Base-by-base conservation (phyloP, 2,329 filamentous ascomycete genomes). In the Xylariaceae sp. region DNA sequence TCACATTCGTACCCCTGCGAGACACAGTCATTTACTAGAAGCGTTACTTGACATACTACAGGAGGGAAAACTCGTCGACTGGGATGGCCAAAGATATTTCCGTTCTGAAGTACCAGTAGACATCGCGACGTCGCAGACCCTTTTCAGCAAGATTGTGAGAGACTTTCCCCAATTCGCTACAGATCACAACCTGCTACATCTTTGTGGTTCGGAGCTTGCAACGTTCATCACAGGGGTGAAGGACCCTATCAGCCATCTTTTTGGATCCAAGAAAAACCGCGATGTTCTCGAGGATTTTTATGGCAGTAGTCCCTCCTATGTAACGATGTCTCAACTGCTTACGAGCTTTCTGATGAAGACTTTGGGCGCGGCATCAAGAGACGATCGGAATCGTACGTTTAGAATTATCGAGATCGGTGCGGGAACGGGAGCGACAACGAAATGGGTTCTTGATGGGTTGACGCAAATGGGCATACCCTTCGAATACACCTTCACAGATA, bases 401-500 rank as follows among this genome's bases (percentile, higher is more conserved):
- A 8, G 37, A 2, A 62, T 62, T 7, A 23, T 62, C 2, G 61
- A 62, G 50, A 58, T 62, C 45, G 58, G 61, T 8, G 61, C 55
- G 4, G 61, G 61, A 7, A 60, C 58, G 11, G 57, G 61, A 3
- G 58, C 54, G 10, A 76, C 75, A 0, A 76, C 74, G 1, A 64
- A 60, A 35, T 52, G 55, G 44, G 58, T 75, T 2, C 60, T 72
- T 0, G 59, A 68, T 0, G 47, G 58, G 0, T 65, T 80, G 2
- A 59, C 55, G 0, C 18, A 18, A 0, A 52, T 57, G 0, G 65
- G 63, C 7, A 56, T 74, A 2, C 59, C 61, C 0, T 62, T 78
- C n/a, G 57, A 69, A 4, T 79, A 79, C 57, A 76, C 74, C 0
- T 75, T 78, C 58, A 78, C 77, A 1, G 77, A 80, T 48, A 53